phyloP scores from a whole-genome alignment of 1,284 basidiomycete species.

The Trichosporon faecale region DNA sequence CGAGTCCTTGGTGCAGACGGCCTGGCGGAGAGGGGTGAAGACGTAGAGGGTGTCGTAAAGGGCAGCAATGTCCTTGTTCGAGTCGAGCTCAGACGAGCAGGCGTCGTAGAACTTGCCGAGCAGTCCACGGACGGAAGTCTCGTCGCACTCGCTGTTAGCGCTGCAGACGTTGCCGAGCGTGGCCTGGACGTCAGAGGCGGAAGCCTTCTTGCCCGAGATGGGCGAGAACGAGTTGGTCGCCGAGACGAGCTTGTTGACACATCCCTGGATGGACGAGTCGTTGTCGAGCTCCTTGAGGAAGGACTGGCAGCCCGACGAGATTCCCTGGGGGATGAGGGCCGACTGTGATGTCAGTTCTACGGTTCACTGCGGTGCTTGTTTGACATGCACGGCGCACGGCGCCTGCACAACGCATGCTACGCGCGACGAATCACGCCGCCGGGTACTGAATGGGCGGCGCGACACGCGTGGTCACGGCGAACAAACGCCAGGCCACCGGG shows the following conservation, averaged over 20 bases:
- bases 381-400: neutral
- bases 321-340: slow-evolving; percentile 57
- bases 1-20: slow-evolving; percentile 69
- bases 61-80: slow-evolving; percentile 56
- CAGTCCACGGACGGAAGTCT: slow-evolving; percentile 60
- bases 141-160: slow-evolving; percentile 58
- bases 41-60: slow-evolving; percentile 77
- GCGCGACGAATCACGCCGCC: neutral
- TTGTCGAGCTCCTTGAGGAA: slow-evolving; percentile 66
- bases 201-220: slow-evolving; percentile 57
- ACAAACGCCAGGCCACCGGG: neutral
- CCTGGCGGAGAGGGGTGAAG: slow-evolving; percentile 62
- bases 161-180: slow-evolving; percentile 64
- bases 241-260: slow-evolving; percentile 63
- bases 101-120: slow-evolving; percentile 66
- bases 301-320: slow-evolving; percentile 60
- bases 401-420: neutral
- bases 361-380: neutral
- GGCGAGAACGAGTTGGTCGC: slow-evolving; percentile 65
- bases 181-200: slow-evolving; percentile 55
- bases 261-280: slow-evolving; percentile 60
- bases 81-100: slow-evolving; percentile 66
- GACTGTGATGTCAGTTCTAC: slow-evolving; percentile 11
- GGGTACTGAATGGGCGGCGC: neutral
- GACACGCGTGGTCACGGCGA: slow-evolving; percentile 4